Percentiles rank a stretch among this genome's conserved stretches.
Evolutionary conservation across 768 basidiomycete genomes (phyloP).

Genomic region (Auricularia sp.): DNA sequence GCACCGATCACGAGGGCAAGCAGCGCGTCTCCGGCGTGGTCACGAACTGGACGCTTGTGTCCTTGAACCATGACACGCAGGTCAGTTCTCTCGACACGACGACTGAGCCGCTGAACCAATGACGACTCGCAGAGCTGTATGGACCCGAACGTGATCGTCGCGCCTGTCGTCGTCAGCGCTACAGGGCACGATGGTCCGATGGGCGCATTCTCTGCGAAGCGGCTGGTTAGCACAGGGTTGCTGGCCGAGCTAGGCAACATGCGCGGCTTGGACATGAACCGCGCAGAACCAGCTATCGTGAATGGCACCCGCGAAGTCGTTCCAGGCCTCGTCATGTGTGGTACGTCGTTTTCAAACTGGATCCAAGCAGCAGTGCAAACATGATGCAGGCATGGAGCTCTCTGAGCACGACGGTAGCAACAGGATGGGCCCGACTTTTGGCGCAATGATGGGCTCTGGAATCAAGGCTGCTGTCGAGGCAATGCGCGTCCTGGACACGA

Average conservation of each 20-base stretch:
- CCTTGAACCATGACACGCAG: slow-evolving; percentile 62
- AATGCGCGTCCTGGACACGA: slow-evolving; percentile 38
- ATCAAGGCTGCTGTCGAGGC: slow-evolving; percentile 63
- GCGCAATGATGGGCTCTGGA: slow-evolving; percentile 70
- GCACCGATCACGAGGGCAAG: slow-evolving; percentile 33
- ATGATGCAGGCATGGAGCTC: slow-evolving; percentile 60
- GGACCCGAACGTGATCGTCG: slow-evolving; percentile 77
- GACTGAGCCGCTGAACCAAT: neutral
- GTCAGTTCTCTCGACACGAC: slow-evolving; percentile 12
- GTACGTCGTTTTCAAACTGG: slow-evolving; percentile 26
- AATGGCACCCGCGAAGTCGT: slow-evolving; percentile 67
- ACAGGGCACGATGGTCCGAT: slow-evolving; percentile 73
- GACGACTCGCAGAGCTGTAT: slow-evolving; percentile 19
- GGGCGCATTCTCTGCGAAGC: slow-evolving; percentile 74
- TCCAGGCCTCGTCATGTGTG: slow-evolving; percentile 65
- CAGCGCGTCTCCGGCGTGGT: slow-evolving; percentile 44
- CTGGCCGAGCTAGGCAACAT: slow-evolving; percentile 68
- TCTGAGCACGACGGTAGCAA: slow-evolving; percentile 73
- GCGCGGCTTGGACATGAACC: slow-evolving; percentile 72
- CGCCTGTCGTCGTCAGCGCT: slow-evolving; percentile 59
- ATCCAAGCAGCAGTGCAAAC: slow-evolving; percentile 3
- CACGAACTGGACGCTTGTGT: slow-evolving; percentile 43
- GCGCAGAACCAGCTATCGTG: slow-evolving; percentile 73
- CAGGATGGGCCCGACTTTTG: slow-evolving; percentile 70
- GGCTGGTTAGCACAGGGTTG: slow-evolving; percentile 65